Evolutionary conservation across 2,329 filamentous ascomycete species (phyloP), one percentile per base, ranked within the genome.

Genomic region (Rhynchosporium secalis): DNA sequence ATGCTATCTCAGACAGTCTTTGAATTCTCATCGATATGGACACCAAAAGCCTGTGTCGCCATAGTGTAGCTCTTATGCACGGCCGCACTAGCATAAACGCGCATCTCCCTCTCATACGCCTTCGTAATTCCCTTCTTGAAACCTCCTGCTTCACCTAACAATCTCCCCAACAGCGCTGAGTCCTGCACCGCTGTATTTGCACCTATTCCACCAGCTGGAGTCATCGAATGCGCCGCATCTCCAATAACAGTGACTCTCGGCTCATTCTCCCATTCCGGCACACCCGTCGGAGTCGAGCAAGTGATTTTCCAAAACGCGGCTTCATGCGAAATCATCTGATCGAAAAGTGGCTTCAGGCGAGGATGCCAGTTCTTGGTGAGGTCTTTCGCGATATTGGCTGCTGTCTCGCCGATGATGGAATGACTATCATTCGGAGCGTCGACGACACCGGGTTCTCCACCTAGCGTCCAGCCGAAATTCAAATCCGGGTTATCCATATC

Each of bases 221-320:
- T 85, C 83, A 86, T 86, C 0, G 78, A 79, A 64, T 86, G 83
- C 3, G 73, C 82, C 0, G 83, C 83, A 67, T 86, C 83, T 0
- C 84, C 84, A 59, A 86, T 81, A 0, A 85, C 76, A 0, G 83
- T 86, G 9, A 86, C 83, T 0, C 84, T 78, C 0, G 81, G 78
- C 58, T 85, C 79, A 49, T 84, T 87, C 8, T 75, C 68, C 86
- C 86, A 88, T 49, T 81, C 77, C 0, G 86, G 85, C 0, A 88
- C 83, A 1, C 85, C 84, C 0, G 77, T 77, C 0, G 85, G 85
- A 0, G 78, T 80, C 0, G 84, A 86, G 66, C 83, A 87, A 1
- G 85, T 87, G 54, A 88, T 87, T 68, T 86, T 88, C 83, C 84
- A 87, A 66, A 88, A 88, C 0, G 86, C 85, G 0, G 85, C 82